These are phyloP conservation scores for Berkeleyomyces rouxiae DNA, from an alignment of 2,329 filamentous ascomycete genomes.

Conservation along the genomic window DNA sequence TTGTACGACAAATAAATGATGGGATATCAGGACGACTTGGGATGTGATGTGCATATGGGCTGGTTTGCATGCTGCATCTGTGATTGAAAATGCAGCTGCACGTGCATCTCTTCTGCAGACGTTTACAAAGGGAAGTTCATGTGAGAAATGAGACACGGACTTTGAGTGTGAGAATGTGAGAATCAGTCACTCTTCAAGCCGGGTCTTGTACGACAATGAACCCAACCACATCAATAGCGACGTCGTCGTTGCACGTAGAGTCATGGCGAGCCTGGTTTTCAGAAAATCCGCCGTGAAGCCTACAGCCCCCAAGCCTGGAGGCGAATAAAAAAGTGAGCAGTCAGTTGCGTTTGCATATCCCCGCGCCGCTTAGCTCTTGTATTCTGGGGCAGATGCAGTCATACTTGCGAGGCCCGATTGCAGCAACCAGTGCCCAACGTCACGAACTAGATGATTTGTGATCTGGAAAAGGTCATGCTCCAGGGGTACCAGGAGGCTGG, in stretches of 20 bases:
- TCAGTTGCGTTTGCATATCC: background rate
- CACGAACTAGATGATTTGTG: background rate
- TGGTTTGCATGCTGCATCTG: background rate
- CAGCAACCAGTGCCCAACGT: slow-evolving; percentile 6
- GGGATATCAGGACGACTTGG: background rate
- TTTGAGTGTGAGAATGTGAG: background rate
- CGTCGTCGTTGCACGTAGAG: background rate
- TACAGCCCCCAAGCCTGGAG: no score
- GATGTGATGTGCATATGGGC: background rate
- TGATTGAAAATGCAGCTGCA: background rate
- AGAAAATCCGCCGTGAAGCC: no score
- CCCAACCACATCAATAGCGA: background rate
- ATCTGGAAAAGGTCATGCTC: background rate
- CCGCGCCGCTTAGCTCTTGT: background rate
- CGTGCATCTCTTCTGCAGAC: background rate
- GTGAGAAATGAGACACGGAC: background rate
- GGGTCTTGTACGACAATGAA: background rate
- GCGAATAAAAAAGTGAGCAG: background rate
- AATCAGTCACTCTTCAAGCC: background rate
- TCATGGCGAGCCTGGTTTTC: background rate
- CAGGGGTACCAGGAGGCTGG: background rate
- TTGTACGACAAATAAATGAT: background rate
- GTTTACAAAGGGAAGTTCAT: background rate
- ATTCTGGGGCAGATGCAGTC: background rate
- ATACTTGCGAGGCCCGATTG: slow-evolving; percentile 2